phyloP scores from a whole-genome alignment of 257 asterid genomes.

The Gentiana macrophylla region DNA sequence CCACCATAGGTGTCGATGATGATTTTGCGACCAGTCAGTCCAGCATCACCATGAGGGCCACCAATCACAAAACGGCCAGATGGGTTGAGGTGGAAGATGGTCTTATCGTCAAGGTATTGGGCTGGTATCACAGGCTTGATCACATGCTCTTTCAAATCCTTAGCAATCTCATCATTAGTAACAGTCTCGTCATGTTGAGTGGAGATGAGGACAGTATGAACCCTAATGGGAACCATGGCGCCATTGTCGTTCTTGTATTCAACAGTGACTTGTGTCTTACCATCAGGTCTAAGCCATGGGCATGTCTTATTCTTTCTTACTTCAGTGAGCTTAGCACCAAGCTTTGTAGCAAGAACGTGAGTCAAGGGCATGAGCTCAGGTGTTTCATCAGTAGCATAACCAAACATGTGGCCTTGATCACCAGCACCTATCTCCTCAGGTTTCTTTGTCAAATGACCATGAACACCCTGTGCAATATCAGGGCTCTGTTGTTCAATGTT shows the following conservation, averaged over 20 bases:
- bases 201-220: not conserved
- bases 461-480: conserved; percentile 1
- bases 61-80: not conserved
- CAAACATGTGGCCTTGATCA: not conserved
- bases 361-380: not conserved
- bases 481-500: conserved; percentile 6
- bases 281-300: not conserved
- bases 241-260: not conserved
- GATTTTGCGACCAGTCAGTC: conserved; percentile 6
- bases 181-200: not conserved
- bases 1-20: not conserved
- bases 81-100: conserved; percentile 2
- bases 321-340: not conserved
- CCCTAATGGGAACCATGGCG: not conserved
- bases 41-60: not conserved
- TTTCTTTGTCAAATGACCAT: conserved; percentile 1
- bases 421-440: not conserved
- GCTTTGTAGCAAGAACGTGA: not conserved
- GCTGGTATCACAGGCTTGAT: not conserved
- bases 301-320: too few relatives aligned
- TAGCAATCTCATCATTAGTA: not conserved
- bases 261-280: conserved; percentile 1
- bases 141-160: not conserved
- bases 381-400: not conserved
- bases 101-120: not conserved